Conservation (phyloP, 495 filamentous ascomycete species). For the Apiosordaria backusii region DNA sequence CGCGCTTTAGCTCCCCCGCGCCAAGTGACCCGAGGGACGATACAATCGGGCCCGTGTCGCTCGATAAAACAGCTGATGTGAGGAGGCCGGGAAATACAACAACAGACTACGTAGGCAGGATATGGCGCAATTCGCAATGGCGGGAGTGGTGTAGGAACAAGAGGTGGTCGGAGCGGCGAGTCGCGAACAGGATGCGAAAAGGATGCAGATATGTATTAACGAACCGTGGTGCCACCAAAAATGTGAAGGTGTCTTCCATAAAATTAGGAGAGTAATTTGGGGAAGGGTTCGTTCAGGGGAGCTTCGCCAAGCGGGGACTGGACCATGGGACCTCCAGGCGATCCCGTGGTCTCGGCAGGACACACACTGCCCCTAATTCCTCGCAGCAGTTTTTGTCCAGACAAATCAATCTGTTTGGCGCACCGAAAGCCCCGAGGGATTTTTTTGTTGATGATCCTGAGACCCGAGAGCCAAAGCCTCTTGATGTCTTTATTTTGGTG, state of each 20-base stretch:
- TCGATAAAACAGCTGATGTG: neutral
- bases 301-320: slow-evolving; percentile 14
- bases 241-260: slow-evolving; percentile 22
- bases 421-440: neutral
- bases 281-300: slow-evolving; percentile 25
- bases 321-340: neutral
- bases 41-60: neutral
- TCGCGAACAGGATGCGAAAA: neutral
- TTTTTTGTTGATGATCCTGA: neutral
- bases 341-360: neutral
- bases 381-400: neutral
- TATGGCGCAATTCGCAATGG: neutral
- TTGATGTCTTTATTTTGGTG: neutral
- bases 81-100: neutral
- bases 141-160: neutral
- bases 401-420: slow-evolving; percentile 4
- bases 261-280: slow-evolving; percentile 30
- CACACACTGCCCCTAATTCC: neutral
- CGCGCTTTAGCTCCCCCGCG: neutral
- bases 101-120: neutral
- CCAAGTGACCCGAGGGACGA: neutral
- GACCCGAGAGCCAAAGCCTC: neutral
- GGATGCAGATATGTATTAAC: neutral
- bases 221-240: slow-evolving; percentile 27
- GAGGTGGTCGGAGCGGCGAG: neutral